Evolutionary conservation across 1,284 basidiomycete genomes (phyloP).

Genomic region (Schizopora paradoxa): DNA sequence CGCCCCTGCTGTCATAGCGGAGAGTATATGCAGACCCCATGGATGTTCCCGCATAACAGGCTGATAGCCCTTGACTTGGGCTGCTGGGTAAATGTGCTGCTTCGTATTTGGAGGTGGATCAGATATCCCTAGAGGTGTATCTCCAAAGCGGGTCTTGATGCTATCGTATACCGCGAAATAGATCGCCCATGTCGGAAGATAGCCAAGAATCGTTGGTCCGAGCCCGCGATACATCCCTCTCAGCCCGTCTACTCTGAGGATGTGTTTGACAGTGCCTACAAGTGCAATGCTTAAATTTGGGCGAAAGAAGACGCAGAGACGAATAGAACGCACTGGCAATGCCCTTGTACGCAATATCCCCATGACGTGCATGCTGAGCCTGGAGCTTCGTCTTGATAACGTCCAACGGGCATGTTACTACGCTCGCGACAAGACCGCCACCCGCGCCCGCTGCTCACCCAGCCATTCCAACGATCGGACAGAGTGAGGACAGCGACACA

Average conservation of each 20-base stretch:
- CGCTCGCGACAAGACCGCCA: conserved; percentile 84
- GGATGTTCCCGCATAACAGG: conserved; percentile 70
- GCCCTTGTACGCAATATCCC: conserved; percentile 69
- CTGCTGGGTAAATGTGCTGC: conserved; percentile 64
- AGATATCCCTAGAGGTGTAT: conserved; percentile 42
- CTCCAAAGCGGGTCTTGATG: conserved; percentile 79
- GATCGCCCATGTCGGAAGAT: conserved; percentile 96
- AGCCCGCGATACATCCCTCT: conserved; percentile 89
- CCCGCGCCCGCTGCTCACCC: conserved; percentile 64
- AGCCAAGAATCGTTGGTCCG: conserved; percentile 92
- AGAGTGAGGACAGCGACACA: neutral
- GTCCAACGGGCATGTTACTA: conserved; percentile 96
- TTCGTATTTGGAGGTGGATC: conserved; percentile 18
- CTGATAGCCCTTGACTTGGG: conserved; percentile 77
- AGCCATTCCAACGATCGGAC: conserved; percentile 11
- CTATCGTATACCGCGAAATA: conserved; percentile 97
- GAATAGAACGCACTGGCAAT: conserved; percentile 57
- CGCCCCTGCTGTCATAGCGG: conserved; percentile 90
- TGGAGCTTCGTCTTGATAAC: conserved; percentile 97
- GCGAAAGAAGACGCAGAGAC: conserved; percentile 21
- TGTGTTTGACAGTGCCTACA: conserved; percentile 65
- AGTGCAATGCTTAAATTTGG: conserved; percentile 16
- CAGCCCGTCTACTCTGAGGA: conserved; percentile 72
- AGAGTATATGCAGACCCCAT: conserved; percentile 82
- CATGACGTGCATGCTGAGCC: conserved; percentile 71